Evolutionary conservation across 192 early-diverging fungal species (phyloP).

Genomic region (Rhizophagus prolifer): DNA sequence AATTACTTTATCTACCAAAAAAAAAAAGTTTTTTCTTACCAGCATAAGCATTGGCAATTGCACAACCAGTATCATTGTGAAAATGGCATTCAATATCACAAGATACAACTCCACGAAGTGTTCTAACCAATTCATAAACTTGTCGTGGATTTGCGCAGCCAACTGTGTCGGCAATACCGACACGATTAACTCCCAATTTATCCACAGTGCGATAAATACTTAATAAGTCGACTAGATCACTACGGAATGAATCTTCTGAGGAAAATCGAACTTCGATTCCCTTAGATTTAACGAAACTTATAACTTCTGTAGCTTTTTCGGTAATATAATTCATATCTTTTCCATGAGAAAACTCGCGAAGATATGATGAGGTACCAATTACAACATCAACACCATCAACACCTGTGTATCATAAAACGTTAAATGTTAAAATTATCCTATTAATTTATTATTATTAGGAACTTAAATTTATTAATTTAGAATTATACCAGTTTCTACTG

Average conservation of each 20-base stretch:
- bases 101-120: slow-evolving; percentile 89
- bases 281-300: slow-evolving; percentile 93
- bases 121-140: slow-evolving; percentile 96
- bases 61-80: slow-evolving; percentile 99
- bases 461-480: neutral
- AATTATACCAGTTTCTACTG: slow-evolving; percentile 77
- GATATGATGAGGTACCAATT: slow-evolving; percentile 94
- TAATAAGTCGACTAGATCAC: slow-evolving; percentile 94
- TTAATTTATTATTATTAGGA: neutral
- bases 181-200: slow-evolving; percentile 97
- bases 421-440: neutral
- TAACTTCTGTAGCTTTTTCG: slow-evolving; percentile 94
- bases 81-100: slow-evolving; percentile 99
- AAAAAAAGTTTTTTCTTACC: slow-evolving; percentile 35
- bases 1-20: neutral
- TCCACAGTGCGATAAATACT: slow-evolving; percentile 96
- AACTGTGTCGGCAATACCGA: slow-evolving; percentile 98
- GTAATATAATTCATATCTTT: slow-evolving; percentile 99
- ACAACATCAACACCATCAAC: slow-evolving; percentile 98
- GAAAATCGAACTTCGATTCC: slow-evolving; percentile 98
- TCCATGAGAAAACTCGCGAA: slow-evolving; percentile 98
- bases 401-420: slow-evolving; percentile 34
- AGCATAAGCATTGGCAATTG: slow-evolving; percentile 96
- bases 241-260: slow-evolving; percentile 97
- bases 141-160: slow-evolving; percentile 98